A percentile compares a stretch with the other conserved stretches of the same genome.
phyloP scores from a whole-genome alignment of 495 filamentous ascomycete species.

The Annulohypoxylon maeteangense region DNA sequence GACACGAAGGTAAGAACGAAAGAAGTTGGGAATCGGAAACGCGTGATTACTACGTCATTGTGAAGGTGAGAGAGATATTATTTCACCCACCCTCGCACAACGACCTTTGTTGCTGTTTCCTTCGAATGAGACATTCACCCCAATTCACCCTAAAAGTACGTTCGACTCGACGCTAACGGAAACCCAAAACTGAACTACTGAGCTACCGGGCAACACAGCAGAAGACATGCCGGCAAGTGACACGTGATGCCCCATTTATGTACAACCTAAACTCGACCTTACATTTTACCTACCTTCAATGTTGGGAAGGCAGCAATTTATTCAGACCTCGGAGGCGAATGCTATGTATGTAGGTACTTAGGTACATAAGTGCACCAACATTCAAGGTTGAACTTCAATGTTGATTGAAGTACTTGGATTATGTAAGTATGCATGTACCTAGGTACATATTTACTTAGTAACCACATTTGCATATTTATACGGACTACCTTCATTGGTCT shows the following conservation, averaged over 20 bases:
- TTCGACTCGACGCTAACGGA: slow-evolving; percentile 33
- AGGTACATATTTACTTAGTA: neutral
- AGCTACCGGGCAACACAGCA: slow-evolving; percentile 37
- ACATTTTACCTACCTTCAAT: neutral
- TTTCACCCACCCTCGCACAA: slow-evolving; percentile 28
- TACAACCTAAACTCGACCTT: slow-evolving; percentile 14
- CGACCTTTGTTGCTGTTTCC: slow-evolving; percentile 9
- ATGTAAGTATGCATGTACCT: neutral
- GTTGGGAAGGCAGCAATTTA: neutral
- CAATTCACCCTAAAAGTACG: neutral
- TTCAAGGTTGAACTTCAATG: neutral
- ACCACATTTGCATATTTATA: neutral
- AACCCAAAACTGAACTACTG: slow-evolving; percentile 10
- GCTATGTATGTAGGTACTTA: neutral
- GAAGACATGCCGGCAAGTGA: slow-evolving; percentile 29
- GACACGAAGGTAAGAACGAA: slow-evolving; percentile 8
- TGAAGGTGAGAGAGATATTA: slow-evolving; percentile 10
- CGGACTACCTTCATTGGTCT: neutral
- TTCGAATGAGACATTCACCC: slow-evolving; percentile 34
- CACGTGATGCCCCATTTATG: slow-evolving; percentile 34
- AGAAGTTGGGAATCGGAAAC: slow-evolving; percentile 14
- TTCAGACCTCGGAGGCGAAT: too few relatives aligned
- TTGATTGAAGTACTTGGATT: neutral
- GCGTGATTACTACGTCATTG: slow-evolving; percentile 40
- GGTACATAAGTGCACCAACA: neutral